phyloP scores from a whole-genome alignment of 192 early-diverging fungal species.

The Coemansia sp. region DNA sequence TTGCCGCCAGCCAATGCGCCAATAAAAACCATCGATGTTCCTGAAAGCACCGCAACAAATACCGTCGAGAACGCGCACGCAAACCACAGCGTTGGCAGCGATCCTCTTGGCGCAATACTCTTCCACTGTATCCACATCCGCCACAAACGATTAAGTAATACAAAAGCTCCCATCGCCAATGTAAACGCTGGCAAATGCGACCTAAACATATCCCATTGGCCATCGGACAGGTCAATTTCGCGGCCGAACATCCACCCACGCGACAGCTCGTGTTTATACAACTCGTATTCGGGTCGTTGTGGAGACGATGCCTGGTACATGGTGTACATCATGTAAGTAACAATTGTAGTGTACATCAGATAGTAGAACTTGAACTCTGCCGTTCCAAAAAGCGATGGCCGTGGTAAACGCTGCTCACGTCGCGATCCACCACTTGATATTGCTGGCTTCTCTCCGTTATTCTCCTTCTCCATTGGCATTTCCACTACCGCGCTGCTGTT shows the following conservation, averaged over 20 bases:
- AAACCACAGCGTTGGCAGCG: slow-evolving; percentile 56
- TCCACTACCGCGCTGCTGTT: slow-evolving; percentile 11
- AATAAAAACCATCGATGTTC: slow-evolving; percentile 78
- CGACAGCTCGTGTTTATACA: slow-evolving; percentile 49
- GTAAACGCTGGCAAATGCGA: slow-evolving; percentile 55
- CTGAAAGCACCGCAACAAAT: slow-evolving; percentile 68
- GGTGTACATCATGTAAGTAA: slow-evolving; percentile 68
- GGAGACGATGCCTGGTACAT: slow-evolving; percentile 54
- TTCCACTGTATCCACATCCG: neutral
- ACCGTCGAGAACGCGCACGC: slow-evolving; percentile 59
- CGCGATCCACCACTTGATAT: slow-evolving; percentile 22
- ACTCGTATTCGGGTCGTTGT: slow-evolving; percentile 33
- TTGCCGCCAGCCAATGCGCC: slow-evolving; percentile 61
- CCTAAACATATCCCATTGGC: slow-evolving; percentile 52
- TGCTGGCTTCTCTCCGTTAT: slow-evolving; percentile 4
- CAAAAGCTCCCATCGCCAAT: slow-evolving; percentile 29
- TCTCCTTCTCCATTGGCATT: neutral
- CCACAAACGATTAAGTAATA: slow-evolving; percentile 27
- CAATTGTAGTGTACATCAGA: slow-evolving; percentile 53
- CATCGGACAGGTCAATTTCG: slow-evolving; percentile 57
- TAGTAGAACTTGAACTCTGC: slow-evolving; percentile 79
- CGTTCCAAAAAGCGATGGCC: slow-evolving; percentile 61
- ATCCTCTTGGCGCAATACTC: neutral
- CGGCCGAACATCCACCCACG: slow-evolving; percentile 71
- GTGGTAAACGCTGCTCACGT: slow-evolving; percentile 79